A percentile compares a stretch with the other conserved stretches of the same genome.
Conservation (phyloP, 2,329 filamentous ascomycete species). For the Sporothrix pallida region DNA sequence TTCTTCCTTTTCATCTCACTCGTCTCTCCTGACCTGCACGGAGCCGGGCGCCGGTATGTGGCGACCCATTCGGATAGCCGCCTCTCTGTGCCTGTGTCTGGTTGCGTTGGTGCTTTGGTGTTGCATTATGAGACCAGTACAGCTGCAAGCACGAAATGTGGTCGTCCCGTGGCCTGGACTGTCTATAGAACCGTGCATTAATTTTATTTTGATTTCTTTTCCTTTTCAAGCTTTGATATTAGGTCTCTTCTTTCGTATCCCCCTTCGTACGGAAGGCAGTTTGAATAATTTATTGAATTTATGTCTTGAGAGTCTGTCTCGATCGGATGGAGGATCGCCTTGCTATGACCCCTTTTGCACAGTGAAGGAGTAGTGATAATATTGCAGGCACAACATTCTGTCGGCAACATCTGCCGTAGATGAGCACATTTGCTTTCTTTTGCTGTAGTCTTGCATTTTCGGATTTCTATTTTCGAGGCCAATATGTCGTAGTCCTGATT, state of each 20-base stretch:
- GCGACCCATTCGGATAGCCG: slow-evolving; percentile 28
- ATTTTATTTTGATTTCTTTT: not conserved
- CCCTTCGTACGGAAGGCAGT: not conserved
- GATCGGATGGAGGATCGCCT: slow-evolving; percentile 4
- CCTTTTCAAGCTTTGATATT: not conserved
- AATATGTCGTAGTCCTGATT: no score
- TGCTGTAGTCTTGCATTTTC: not conserved
- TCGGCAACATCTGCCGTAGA: not conserved
- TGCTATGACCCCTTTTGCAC: not conserved
- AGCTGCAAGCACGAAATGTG: not conserved
- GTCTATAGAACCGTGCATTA: not conserved
- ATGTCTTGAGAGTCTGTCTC: not conserved
- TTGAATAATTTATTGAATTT: not conserved
- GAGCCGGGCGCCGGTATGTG: slow-evolving; percentile 10
- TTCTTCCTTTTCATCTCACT: not conserved
- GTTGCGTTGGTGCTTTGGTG: not conserved
- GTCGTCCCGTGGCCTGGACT: not conserved
- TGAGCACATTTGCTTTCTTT: not conserved
- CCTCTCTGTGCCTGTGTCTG: not conserved
- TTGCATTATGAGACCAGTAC: slow-evolving; percentile 1
- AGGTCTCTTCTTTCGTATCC: not conserved
- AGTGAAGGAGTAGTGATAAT: not conserved
- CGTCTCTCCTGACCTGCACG: slow-evolving; percentile 14
- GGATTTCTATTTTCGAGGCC: not conserved
- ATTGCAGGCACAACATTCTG: not conserved